A percentile compares a stretch with the other conserved stretches of the same genome.
These are phyloP conservation scores for Bimuria novae-zelandiae DNA, from an alignment of 2,329 filamentous ascomycete genomes.

Conservation along the genomic window DNA sequence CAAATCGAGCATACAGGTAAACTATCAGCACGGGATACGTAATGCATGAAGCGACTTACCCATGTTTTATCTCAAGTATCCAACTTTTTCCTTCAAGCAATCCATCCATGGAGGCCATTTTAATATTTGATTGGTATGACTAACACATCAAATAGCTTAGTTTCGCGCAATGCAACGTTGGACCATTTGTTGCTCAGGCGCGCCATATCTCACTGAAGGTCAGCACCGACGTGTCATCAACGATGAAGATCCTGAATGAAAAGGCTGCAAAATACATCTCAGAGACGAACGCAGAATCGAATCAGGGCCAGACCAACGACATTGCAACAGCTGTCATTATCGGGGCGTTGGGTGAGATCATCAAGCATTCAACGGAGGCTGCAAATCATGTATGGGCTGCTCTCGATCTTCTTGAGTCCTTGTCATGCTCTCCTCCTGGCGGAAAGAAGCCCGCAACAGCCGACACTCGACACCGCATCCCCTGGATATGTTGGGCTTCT, in stretches of 20 bases:
- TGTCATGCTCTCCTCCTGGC: neutral
- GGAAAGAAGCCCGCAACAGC: neutral
- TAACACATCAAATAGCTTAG: neutral
- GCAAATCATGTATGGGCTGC: slow-evolving; percentile 21
- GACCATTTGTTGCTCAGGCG: neutral
- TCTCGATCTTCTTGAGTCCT: slow-evolving; percentile 16
- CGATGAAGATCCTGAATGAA: slow-evolving; percentile 17
- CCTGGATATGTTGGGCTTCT: neutral
- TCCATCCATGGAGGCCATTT: neutral
- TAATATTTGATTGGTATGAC: neutral
- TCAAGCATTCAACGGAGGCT: slow-evolving; percentile 19
- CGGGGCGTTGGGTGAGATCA: slow-evolving; percentile 19
- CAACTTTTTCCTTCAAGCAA: no score
- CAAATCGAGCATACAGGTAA: no score
- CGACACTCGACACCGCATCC: neutral
- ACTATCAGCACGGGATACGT: neutral
- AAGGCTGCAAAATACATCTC: slow-evolving; percentile 17
- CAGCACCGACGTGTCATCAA: slow-evolving; percentile 14
- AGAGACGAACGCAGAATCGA: slow-evolving; percentile 13
- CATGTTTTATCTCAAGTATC: neutral
- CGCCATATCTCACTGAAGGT: slow-evolving; percentile 10
- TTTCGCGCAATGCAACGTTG: neutral
- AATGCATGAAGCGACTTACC: neutral
- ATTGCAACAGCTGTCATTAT: slow-evolving; percentile 12
- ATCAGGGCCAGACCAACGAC: slow-evolving; percentile 10